Base-by-base conservation (phyloP, 352 stramenopile genomes). In the Blastocystis sp. region DNA sequence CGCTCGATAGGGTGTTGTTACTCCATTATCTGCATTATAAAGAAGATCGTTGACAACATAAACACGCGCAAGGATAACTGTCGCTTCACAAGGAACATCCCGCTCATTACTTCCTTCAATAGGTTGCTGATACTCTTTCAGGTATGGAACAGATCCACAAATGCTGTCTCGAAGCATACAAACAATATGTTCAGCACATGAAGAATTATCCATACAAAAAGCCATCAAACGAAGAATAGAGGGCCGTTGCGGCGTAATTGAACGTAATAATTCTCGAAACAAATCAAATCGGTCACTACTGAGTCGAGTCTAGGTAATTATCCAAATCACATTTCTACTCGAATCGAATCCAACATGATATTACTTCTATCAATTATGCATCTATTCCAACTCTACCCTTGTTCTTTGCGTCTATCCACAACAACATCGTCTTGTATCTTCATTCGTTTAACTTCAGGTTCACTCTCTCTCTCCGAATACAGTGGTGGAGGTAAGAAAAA, bases 81-180 rank as follows among this genome's bases (percentile, higher is more conserved):
- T 29, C 5, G 65, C 32, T 29, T n/a, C 43, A 49, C 65, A 77
- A 37, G 51, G 32, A n/a, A 32, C 35, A 19, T 77, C 65, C 3
- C 43, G 27, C 3, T 32, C 19, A 32, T 61, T 32, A 32, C 5
- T n/a, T 6, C 19, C 19, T 32, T 61, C 19, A 0, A 1, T 37
- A 4, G 63, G 27, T 19, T 74, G 35, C 32, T 63, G 71, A 21
- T 27, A 65, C 3, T 65, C 11, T 7, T 46, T 35, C 11, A 83
- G 49, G 51, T 83, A 83, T 21, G 71, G 71, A 49, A 83, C 46
- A 43, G 63, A 67, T 14, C 58, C 71, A 42, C 71, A 83, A 24
- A 83, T 83, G 51, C 71, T 83, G 71, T 83, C 71, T 29, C 71
- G 71, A 11, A 83, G 29, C 29, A 63, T 65, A 39, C 71, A 83